Base-by-base conservation (phyloP, 1,284 basidiomycete genomes). In the Sphaerobolus stellatus region DNA sequence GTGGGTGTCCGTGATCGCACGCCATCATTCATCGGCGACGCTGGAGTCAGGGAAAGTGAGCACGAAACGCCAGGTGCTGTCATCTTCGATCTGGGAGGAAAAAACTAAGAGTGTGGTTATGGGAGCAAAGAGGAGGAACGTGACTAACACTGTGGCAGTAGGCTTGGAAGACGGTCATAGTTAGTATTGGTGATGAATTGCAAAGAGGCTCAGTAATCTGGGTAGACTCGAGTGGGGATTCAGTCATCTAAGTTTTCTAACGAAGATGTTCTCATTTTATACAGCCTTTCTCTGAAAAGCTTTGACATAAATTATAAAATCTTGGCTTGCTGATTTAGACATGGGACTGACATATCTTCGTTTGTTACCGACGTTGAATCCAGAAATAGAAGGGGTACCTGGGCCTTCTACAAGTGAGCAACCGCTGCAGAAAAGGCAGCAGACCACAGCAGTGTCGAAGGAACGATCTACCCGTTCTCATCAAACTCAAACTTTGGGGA, bases 41-140 rank as follows among this genome's bases (percentile, higher is more conserved):
- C 36, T 38, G 36, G 36, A 38, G 29, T 49, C 28, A 20, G 48
- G 48, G 14, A 49, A 34, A 16, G 29, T 38, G 29, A 49, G 48
- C 48, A 49, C 33, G 33, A 29, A 29, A 33, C 48, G 48, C 48
- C 48, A 49, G 16, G 27, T 49, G 7, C 36, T 7, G 7, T 38
- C 36, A 7, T 38, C 36, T 38, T 38, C 36, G 7, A 38, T 38
- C 36, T 38, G 7, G 36, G 36, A 38, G 36, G 36, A 38, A 7
- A 38, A 4, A 38, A 5, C n/a, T 38, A 5, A 38, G 36, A 38
- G 36, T 16, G 7, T 38, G 7, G n/a, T 7, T 38, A 4, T 3
- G 36, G 7, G 7, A 4, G 36, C 3, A 7, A 38, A 7, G 36
- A 7, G 7, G 36, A n/a, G 3, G 36, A 38, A 38, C 22, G 36